Percentiles rank a stretch among this genome's conserved stretches.
These are phyloP conservation scores for Paspalum vaginatum DNA, from an alignment of 176 grass and related monocot species.

Conservation along the genomic window DNA sequence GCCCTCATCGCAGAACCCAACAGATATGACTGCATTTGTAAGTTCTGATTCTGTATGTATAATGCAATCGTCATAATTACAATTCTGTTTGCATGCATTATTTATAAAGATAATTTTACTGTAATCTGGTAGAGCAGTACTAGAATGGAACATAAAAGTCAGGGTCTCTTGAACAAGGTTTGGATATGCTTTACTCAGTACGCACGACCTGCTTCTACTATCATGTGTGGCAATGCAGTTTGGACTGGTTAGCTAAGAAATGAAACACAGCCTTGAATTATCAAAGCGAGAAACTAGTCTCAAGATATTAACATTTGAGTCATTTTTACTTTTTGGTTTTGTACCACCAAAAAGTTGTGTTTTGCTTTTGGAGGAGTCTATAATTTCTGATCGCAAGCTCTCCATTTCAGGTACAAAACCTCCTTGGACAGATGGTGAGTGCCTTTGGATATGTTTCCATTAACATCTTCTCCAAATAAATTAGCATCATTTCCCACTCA, in stretches of 20 bases:
- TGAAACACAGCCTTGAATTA: neutral
- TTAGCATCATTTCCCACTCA: slow-evolving; percentile 29
- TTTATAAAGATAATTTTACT: slow-evolving; percentile 10
- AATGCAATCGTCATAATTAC: neutral
- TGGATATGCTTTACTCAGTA: slow-evolving; percentile 8
- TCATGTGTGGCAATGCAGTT: slow-evolving; percentile 20
- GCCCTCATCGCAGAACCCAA: slow-evolving; percentile 70
- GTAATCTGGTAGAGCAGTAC: neutral
- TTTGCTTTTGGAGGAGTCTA: slow-evolving; percentile 24
- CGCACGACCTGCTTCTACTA: neutral
- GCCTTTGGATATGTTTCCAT: slow-evolving; percentile 23
- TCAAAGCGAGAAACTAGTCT: neutral
- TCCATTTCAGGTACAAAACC: slow-evolving; percentile 87
- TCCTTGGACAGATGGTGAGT: slow-evolving; percentile 91
- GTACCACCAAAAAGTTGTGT: neutral
- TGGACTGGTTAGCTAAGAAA: slow-evolving; percentile 15
- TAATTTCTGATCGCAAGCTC: slow-evolving; percentile 27
- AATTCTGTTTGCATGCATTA: neutral
- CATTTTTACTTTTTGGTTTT: slow-evolving; percentile 4
- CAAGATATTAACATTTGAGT: slow-evolving; percentile 6
- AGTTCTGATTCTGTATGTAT: slow-evolving; percentile 40
- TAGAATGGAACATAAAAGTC: neutral
- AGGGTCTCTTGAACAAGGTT: neutral
- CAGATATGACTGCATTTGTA: slow-evolving; percentile 96
- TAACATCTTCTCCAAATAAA: slow-evolving; percentile 13